Percentiles rank a stretch among this genome's conserved stretches.
Conservation (phyloP, 768 basidiomycete species). For the Sistotremastrum suecicum region DNA sequence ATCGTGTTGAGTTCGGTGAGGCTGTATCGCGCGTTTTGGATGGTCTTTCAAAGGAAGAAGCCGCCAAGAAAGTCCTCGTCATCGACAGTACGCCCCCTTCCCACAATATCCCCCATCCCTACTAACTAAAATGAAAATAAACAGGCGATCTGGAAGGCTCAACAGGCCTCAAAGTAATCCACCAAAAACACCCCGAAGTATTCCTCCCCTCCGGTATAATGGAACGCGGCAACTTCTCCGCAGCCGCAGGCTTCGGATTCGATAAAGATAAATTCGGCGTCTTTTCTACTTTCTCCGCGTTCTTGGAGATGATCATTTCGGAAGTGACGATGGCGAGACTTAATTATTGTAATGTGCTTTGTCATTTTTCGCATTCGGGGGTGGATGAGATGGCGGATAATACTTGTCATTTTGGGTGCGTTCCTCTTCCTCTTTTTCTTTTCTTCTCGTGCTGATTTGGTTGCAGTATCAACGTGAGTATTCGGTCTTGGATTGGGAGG, state of each 20-base stretch:
- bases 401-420: constrained; percentile 39
- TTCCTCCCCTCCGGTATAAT: constrained; percentile 77
- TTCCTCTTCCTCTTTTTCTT: neutral
- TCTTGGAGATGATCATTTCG: constrained; percentile 82
- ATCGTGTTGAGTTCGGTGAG: constrained; percentile 75
- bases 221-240: constrained; percentile 75
- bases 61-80: constrained; percentile 68
- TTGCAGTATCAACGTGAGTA: constrained; percentile 37
- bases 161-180: constrained; percentile 77
- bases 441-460: neutral
- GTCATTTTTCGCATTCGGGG: constrained; percentile 83
- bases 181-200: constrained; percentile 82
- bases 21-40: constrained; percentile 73
- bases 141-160: constrained; percentile 78
- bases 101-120: neutral
- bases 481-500: too few relatives aligned
- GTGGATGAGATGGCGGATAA: constrained; percentile 38
- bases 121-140: constrained; percentile 3
- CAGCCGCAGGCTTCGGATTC: constrained; percentile 81
- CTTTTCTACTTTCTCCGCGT: constrained; percentile 84
- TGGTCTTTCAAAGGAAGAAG: constrained; percentile 59
- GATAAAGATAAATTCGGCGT: constrained; percentile 72
- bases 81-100: constrained; percentile 50
- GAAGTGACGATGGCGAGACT: constrained; percentile 89
- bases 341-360: constrained; percentile 78